Conservation (phyloP, 371 early-diverging fungal genomes). For the Haplosporangium sp. region DNA sequence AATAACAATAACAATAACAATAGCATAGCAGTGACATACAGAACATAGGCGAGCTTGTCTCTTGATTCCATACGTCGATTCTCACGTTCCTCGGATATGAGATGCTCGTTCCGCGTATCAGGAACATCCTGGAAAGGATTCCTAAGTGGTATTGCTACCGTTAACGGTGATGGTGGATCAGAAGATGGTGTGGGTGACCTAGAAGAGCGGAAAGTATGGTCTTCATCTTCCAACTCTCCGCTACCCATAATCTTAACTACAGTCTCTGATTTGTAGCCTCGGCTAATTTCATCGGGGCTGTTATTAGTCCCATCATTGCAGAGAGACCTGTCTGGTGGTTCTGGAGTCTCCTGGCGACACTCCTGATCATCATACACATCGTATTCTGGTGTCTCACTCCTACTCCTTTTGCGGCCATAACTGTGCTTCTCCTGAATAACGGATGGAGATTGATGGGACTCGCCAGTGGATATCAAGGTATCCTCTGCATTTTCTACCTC, state of each 20-base stretch:
- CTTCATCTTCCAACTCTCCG: not conserved
- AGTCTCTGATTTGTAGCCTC: constrained; percentile 16
- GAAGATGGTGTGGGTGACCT: not conserved
- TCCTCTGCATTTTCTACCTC: not conserved
- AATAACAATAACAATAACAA: too few relatives aligned
- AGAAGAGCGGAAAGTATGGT: not conserved
- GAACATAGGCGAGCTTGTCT: not conserved
- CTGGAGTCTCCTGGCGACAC: not conserved
- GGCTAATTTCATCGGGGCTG: constrained; percentile 3
- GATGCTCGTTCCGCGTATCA: not conserved
- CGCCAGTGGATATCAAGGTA: not conserved
- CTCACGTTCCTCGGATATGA: not conserved
- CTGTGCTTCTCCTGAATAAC: not conserved
- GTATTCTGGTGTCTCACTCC: not conserved
- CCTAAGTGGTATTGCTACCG: not conserved
- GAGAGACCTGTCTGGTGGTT: not conserved
- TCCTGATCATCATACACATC: not conserved
- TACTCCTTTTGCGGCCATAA: not conserved
- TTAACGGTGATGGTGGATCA: not conserved
- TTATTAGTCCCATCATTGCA: not conserved
- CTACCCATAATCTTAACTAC: not conserved
- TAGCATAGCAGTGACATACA: not conserved
- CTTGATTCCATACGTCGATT: constrained; percentile 3
- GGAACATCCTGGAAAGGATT: constrained; percentile 2
- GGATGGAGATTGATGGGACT: not conserved